Percentiles rank a stretch among this genome's conserved stretches.
Evolutionary conservation across 169 alveolate genomes (phyloP).

Genomic region (Babesia sp.): DNA sequence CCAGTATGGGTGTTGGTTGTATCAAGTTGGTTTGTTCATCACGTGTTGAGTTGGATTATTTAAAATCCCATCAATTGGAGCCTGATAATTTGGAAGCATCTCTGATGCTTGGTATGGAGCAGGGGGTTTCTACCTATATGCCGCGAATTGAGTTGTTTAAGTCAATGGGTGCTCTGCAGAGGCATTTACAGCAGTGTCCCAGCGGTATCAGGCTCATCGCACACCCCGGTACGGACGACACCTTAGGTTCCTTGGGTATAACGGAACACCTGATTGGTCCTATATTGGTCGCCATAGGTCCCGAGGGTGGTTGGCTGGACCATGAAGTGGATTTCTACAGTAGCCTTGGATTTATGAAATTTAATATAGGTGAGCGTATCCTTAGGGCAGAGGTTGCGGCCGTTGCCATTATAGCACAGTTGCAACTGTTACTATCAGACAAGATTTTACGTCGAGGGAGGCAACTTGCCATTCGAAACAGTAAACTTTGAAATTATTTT

Average conservation of each 20-base stretch:
- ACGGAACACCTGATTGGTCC: conserved; percentile 58
- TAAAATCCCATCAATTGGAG: conserved; percentile 57
- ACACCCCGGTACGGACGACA: conserved; percentile 47
- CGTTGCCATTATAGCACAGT: conserved; percentile 46
- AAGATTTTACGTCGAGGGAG: conserved; percentile 47
- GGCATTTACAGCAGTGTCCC: neutral
- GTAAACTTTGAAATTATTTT: no score
- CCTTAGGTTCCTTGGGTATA: conserved; percentile 53
- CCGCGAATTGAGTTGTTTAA: conserved; percentile 42
- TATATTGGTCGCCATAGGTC: conserved; percentile 76
- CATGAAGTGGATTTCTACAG: conserved; percentile 56
- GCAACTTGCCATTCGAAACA: no score
- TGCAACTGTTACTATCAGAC: conserved; percentile 46
- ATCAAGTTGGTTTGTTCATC: conserved; percentile 72
- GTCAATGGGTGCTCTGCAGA: conserved; percentile 47
- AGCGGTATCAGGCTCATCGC: conserved; percentile 38
- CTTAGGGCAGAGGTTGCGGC: conserved; percentile 65
- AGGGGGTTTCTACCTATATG: conserved; percentile 57
- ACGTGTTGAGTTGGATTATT: conserved; percentile 69
- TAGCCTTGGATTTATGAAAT: conserved; percentile 32
- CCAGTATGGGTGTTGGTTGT: conserved; percentile 75
- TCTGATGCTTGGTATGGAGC: conserved; percentile 61
- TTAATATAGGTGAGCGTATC: conserved; percentile 48
- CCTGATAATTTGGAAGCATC: conserved; percentile 44
- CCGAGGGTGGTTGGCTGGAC: conserved; percentile 80